Evolutionary conservation across 75 land plant genomes (phyloP).

Genomic region (Pseudotsuga menziesii): DNA sequence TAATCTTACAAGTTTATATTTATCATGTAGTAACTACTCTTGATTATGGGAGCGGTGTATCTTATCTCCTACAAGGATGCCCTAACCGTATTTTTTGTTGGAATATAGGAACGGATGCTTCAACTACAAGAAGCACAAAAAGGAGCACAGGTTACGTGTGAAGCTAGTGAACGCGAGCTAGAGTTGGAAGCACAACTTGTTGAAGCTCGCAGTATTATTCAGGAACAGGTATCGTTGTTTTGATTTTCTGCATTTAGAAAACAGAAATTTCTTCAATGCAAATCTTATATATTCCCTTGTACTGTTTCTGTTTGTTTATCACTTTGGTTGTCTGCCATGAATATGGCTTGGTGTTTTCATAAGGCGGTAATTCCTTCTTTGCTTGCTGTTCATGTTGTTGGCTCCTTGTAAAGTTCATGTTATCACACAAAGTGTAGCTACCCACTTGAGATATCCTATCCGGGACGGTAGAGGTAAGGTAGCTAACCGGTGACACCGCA

Average conservation of each 20-base stretch:
- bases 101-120: slow-evolving; percentile 75
- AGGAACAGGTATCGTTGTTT: slow-evolving; percentile 77
- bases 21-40: not conserved
- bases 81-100: not conserved
- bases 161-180: slow-evolving; percentile 93
- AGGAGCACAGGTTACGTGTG: slow-evolving; percentile 76
- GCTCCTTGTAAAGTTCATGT: not conserved
- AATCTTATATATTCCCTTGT: not conserved
- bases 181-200: slow-evolving; percentile 99
- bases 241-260: not conserved
- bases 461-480: too few relatives aligned
- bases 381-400: not conserved
- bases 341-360: not conserved
- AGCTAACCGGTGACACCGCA: too few relatives aligned
- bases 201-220: slow-evolving; percentile 96
- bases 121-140: slow-evolving; percentile 92
- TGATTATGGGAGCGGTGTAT: not conserved
- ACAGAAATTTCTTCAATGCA: not conserved
- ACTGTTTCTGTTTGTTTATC: not conserved
- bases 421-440: too few relatives aligned
- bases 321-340: not conserved
- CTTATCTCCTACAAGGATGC: not conserved
- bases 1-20: not conserved
- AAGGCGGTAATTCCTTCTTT: not conserved
- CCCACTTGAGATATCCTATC: too few relatives aligned